These are phyloP conservation scores for Botrytis porri DNA, from an alignment of 2,329 filamentous ascomycete species.

Conservation along the genomic window DNA sequence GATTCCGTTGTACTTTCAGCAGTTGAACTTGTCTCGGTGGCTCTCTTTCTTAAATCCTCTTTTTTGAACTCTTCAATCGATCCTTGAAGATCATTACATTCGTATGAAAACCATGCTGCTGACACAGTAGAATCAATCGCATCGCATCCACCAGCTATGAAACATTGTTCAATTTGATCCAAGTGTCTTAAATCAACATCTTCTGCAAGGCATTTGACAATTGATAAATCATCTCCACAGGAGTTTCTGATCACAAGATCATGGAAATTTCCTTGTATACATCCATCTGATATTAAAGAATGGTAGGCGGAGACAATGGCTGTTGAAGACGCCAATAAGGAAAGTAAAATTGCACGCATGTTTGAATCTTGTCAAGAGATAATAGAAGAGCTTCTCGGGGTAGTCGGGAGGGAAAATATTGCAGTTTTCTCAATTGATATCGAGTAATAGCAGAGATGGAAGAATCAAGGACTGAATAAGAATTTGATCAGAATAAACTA, in stretches of 20 bases:
- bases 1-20: background rate
- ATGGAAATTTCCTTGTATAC: conserved; percentile 24
- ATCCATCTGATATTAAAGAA: conserved; percentile 14
- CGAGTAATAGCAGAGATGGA: background rate
- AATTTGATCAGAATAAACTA: background rate
- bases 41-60: conserved; percentile 28
- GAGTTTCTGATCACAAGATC: conserved; percentile 27
- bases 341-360: conserved; percentile 30
- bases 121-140: conserved; percentile 25
- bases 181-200: conserved; percentile 23
- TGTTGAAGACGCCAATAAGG: conserved; percentile 12
- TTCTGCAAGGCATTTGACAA: conserved; percentile 28
- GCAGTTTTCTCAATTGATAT: background rate
- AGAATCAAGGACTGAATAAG: background rate
- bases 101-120: conserved; percentile 27
- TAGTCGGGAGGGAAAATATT: background rate
- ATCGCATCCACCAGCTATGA: conserved; percentile 28
- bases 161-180: conserved; percentile 31
- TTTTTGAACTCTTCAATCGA: conserved; percentile 6
- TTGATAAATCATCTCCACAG: conserved; percentile 26
- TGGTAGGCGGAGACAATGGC: conserved; percentile 26
- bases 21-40: conserved; percentile 10
- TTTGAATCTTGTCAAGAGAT: conserved; percentile 4
- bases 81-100: conserved; percentile 23
- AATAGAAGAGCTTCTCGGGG: background rate